Conservation (phyloP, 139 green algal species). For the Chlorella sp. region DNA sequence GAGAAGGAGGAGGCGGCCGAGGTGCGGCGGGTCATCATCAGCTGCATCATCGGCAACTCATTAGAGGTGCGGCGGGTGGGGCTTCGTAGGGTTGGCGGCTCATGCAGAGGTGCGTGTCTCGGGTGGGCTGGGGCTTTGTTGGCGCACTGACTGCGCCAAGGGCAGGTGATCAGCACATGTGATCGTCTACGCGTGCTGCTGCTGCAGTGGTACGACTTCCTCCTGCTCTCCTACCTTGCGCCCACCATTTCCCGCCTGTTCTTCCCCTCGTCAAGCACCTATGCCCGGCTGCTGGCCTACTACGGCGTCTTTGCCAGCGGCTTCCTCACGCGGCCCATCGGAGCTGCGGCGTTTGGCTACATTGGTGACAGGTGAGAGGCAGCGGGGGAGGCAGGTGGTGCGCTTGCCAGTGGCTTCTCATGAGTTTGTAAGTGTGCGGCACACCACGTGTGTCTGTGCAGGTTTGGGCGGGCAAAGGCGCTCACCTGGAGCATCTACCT, state of each 20-base stretch:
- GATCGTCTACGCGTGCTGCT: not conserved
- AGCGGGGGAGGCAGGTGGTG: not conserved
- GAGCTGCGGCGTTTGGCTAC: conserved; percentile 24
- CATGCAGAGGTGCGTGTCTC: not conserved
- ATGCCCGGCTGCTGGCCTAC: conserved; percentile 19
- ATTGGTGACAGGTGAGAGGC: conserved; percentile 21
- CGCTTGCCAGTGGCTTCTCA: not conserved
- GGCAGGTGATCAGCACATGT: not conserved
- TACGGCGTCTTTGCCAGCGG: conserved; percentile 32
- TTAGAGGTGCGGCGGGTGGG: not conserved
- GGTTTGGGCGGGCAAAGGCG: conserved; percentile 23
- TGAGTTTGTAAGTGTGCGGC: not conserved
- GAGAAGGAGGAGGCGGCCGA: not conserved
- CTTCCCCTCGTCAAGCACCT: conserved; percentile 8
- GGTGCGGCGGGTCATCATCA: conserved; percentile 12
- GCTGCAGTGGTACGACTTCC: conserved; percentile 31
- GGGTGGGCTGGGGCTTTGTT: not conserved
- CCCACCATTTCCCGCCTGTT: conserved; percentile 14
- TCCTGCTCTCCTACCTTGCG: conserved; percentile 16
- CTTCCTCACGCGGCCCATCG: conserved; percentile 28
- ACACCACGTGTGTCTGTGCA: not conserved
- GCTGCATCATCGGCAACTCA: conserved; percentile 23
- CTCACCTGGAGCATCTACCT: conserved; percentile 23
- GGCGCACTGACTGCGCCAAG: not conserved
- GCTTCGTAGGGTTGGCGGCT: not conserved